Evolutionary conservation across 768 basidiomycete species (phyloP).

Genomic region (button mushroom (Agaricus bisporus)): DNA sequence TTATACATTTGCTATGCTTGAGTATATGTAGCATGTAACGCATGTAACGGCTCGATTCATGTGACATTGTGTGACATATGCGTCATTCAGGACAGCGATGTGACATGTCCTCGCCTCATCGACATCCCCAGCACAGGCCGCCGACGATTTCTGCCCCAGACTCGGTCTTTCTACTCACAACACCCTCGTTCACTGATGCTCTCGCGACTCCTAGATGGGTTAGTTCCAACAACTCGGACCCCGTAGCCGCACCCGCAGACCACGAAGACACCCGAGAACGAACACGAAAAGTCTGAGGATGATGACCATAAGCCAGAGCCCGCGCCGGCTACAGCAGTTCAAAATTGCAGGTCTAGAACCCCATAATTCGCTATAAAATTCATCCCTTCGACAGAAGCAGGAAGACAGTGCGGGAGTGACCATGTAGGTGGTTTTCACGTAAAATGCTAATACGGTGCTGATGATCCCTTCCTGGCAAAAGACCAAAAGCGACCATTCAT

Average conservation of each 20-base stretch:
- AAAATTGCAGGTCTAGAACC: no score
- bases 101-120: conserved; percentile 1
- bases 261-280: background rate
- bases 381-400: no score
- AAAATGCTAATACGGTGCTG: no score
- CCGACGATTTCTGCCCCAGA: background rate
- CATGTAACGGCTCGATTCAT: no score
- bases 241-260: no score
- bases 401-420: no score
- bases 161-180: background rate
- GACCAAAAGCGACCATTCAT: no score
- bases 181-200: background rate
- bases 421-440: no score
- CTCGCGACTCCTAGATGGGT: conserved; percentile 4
- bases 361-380: no score
- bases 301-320: conserved; percentile 4
- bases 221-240: background rate
- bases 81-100: conserved; percentile 4
- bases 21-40: background rate
- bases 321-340: no score
- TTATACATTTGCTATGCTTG: background rate
- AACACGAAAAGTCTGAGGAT: background rate
- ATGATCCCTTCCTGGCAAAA: no score
- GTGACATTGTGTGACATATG: no score
- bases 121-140: background rate